Evolutionary conservation across 176 grass and related monocot species (phyloP).

Genomic region (Metroxylon sagu): DNA sequence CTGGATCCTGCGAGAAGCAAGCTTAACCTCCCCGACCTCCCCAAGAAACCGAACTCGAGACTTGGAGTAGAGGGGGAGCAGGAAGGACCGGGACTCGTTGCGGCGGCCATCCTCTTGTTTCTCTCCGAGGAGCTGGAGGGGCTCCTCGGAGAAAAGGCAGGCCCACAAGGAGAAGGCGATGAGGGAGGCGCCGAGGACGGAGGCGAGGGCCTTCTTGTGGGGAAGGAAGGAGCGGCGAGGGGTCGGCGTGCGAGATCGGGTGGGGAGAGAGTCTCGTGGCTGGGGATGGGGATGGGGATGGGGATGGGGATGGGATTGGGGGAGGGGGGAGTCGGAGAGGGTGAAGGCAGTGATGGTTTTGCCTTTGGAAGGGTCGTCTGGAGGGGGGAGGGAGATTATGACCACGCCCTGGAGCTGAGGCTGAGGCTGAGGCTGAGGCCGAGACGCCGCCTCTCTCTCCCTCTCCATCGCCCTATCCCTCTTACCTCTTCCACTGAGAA

Average conservation of each 20-base stretch:
- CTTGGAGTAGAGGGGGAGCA: constrained; percentile 64
- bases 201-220: constrained; percentile 15
- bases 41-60: constrained; percentile 41
- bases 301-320: too few species aligned
- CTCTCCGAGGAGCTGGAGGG: constrained; percentile 42
- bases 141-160: constrained; percentile 56
- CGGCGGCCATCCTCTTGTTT: constrained; percentile 22
- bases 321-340: constrained; percentile 39
- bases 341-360: constrained; percentile 96
- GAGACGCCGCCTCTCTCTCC: too few species aligned
- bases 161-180: constrained; percentile 29
- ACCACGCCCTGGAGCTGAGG: constrained; percentile 76
- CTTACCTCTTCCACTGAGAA: too few species aligned
- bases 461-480: too few species aligned
- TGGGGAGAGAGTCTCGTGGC: too few species aligned
- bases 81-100: constrained; percentile 67
- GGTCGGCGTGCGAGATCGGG: background rate
- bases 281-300: too few species aligned
- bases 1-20: constrained; percentile 30
- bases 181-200: constrained; percentile 10
- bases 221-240: constrained; percentile 3
- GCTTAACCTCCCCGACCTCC: constrained; percentile 61
- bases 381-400: constrained; percentile 83
- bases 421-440: background rate
- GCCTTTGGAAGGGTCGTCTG: constrained; percentile 91